A percentile compares a stretch with the other conserved stretches of the same genome.
phyloP scores from a whole-genome alignment of 164 flowering plant genomes.

The Aristolochia contorta region DNA sequence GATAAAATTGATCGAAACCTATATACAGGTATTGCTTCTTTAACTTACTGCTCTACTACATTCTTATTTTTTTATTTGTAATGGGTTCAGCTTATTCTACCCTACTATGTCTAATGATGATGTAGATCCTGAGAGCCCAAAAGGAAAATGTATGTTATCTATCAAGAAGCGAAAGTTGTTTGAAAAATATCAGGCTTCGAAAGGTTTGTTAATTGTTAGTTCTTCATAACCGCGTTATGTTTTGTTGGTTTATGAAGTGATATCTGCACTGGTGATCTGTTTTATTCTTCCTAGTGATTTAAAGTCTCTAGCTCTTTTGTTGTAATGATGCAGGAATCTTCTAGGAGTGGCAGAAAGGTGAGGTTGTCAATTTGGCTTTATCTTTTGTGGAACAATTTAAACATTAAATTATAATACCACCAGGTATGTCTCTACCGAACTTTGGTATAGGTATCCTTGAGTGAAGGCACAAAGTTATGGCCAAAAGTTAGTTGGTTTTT shows the following conservation, averaged over 20 bases:
- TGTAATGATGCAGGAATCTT: constrained; percentile 39
- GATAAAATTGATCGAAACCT: constrained; percentile 45
- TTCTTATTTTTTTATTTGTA: too few relatives aligned
- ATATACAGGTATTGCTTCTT: constrained; percentile 45
- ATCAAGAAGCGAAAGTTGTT: constrained; percentile 54
- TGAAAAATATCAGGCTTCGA: constrained; percentile 52
- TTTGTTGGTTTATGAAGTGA: not conserved
- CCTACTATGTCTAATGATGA: constrained; percentile 44
- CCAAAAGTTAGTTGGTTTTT: too few relatives aligned
- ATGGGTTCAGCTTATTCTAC: not conserved
- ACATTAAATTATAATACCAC: too few relatives aligned
- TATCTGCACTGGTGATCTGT: not conserved
- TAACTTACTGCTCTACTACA: not conserved
- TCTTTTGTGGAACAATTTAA: too few relatives aligned
- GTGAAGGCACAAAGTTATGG: too few relatives aligned
- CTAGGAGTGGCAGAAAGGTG: constrained; percentile 45
- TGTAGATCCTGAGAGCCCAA: constrained; percentile 70
- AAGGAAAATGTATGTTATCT: constrained; percentile 35
- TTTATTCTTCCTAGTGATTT: not conserved
- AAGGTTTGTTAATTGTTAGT: constrained; percentile 31
- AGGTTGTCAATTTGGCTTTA: too few relatives aligned
- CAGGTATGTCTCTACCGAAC: too few relatives aligned
- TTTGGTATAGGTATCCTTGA: too few relatives aligned
- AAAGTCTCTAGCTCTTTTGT: not conserved
- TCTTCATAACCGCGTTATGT: not conserved